Evolutionary conservation across 495 filamentous ascomycete genomes (phyloP).

Genomic region (Penicillium paxilli): DNA sequence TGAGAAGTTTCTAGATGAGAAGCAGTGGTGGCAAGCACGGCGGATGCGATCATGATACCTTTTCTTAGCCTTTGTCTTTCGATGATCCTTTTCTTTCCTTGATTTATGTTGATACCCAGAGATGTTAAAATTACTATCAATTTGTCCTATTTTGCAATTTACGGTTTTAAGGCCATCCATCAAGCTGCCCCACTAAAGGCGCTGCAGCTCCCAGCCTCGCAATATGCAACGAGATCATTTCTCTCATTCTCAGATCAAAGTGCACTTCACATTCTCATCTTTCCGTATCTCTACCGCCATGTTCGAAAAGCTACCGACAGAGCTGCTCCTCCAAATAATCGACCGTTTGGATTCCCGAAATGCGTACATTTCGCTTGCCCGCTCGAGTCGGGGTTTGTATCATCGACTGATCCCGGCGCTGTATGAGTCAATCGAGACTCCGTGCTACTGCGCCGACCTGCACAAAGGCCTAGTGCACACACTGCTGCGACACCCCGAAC

Average conservation of each 20-base stretch:
- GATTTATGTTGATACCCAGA: constrained; percentile 9
- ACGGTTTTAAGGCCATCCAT: not conserved
- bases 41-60: not conserved
- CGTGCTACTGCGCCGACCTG: too few relatives aligned
- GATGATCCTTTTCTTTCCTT: not conserved
- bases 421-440: not conserved
- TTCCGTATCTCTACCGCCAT: not conserved
- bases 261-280: not conserved
- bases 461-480: too few relatives aligned
- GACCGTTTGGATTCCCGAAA: not conserved
- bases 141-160: not conserved
- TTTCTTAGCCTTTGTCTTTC: not conserved
- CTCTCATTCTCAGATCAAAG: not conserved
- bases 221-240: not conserved
- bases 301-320: not conserved
- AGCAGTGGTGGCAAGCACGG: constrained; percentile 11
- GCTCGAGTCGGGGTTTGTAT: not conserved
- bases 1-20: constrained; percentile 13
- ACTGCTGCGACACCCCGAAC: too few relatives aligned
- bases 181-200: not conserved
- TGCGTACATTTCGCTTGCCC: not conserved
- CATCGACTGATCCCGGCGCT: not conserved
- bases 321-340: not conserved
- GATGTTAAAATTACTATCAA: not conserved
- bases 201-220: not conserved